Evolutionary conservation across 306 rosid species (phyloP), one percentile per base, ranked within the genome.

Genomic region (Quercus gilva): DNA sequence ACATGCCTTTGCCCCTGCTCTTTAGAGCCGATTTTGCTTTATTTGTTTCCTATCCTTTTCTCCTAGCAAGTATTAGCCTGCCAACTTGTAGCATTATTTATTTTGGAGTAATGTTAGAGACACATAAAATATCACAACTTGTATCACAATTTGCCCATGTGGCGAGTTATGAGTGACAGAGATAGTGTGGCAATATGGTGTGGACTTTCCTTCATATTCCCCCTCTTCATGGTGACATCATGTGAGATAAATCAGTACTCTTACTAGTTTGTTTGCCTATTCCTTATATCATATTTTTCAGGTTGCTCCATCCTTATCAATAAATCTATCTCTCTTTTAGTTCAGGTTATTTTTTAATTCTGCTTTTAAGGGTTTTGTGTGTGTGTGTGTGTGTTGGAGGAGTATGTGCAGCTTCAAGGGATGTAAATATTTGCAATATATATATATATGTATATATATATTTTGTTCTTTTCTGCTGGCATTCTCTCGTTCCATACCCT

Each of bases 321-420:
- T 79, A 70, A 63, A 71, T 80, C 43, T n/a, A n/a, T 5, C 63
- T 81, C 64, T 60, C 78, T 64, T 84, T 82, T 83, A 81, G 80
- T 85, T 87, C 94, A 94, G 98, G 97, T 94, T 97, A 78, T 94
- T 89, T 87, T 89, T 94, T 74, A 88, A 94, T 89, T 94, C 97
- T 74, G 94, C 92, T 75, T 94, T 94, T 80, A 97, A 92, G 83
- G 97, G 90, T 81, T 88, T 94, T 94, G 84, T 35, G 41, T 35
- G 41, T 35, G 41, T 35, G n/a, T n/a, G n/a, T n/a, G n/a, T n/a
- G n/a, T n/a, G n/a, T n/a, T n/a, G n/a, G n/a, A n/a, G 89, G 87
- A 88, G 98, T 92, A 43, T 94, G 98, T 97, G 96, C 91, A 78
- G 88, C 89, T 85, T 92, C 98, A 2, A 87, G 98, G 78, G 98